Conservation (phyloP, 2,329 filamentous ascomycete species). For the Monilinia aucupariae region DNA sequence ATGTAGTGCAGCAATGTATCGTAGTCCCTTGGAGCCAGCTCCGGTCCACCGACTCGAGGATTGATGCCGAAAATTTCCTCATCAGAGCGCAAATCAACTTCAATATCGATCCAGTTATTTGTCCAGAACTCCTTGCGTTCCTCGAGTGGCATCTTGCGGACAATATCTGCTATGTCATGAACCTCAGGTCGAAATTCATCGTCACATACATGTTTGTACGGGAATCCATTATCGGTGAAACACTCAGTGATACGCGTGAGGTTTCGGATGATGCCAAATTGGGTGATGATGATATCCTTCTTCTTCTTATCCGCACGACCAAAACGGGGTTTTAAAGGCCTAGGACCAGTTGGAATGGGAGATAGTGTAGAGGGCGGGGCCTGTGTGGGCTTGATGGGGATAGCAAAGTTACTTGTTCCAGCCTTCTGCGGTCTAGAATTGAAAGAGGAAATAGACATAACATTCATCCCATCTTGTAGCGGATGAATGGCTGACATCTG, state of each 20-base stretch:
- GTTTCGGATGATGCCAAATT: constrained; percentile 20
- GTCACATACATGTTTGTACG: constrained; percentile 6
- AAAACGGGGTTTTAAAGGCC: background rate
- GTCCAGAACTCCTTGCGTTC: constrained; percentile 20
- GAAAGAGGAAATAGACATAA: background rate
- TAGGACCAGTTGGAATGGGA: background rate
- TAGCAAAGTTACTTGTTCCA: background rate
- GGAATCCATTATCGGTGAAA: constrained; percentile 14
- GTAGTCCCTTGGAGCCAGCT: background rate
- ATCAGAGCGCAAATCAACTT: constrained; percentile 16
- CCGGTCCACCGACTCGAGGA: background rate
- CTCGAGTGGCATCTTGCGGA: constrained; percentile 6
- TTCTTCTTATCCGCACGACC: constrained; percentile 19
- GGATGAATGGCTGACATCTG: background rate
- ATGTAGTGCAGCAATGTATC: constrained; percentile 19
- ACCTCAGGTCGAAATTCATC: constrained; percentile 13
- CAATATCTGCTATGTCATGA: constrained; percentile 10
- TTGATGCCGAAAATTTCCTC: background rate
- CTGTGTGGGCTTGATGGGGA: background rate
- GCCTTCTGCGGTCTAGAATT: background rate
- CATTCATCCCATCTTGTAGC: background rate
- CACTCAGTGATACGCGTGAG: constrained; percentile 15
- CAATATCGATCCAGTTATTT: constrained; percentile 23
- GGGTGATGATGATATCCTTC: constrained; percentile 23
- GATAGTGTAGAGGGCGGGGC: background rate